Evolutionary conservation across 2,329 filamentous ascomycete species (phyloP).

Genomic region (Zymoseptoria ardabiliae): DNA sequence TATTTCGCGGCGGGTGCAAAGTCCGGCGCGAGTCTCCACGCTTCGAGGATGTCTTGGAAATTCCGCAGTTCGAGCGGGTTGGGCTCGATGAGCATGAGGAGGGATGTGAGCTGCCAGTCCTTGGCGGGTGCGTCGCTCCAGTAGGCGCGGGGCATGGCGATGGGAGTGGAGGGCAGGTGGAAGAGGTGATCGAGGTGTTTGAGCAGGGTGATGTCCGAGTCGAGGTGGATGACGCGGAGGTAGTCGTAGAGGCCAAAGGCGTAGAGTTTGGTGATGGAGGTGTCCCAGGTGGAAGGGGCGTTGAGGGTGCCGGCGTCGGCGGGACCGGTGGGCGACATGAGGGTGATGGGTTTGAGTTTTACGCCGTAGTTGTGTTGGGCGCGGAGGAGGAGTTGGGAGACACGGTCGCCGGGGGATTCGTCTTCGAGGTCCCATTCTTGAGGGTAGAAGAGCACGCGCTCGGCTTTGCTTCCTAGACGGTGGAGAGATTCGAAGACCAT

Average conservation of each 20-base stretch:
- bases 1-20: constrained; percentile 20
- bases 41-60: constrained; percentile 31
- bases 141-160: constrained; percentile 66
- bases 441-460: constrained; percentile 41
- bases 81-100: constrained; percentile 57
- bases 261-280: constrained; percentile 57
- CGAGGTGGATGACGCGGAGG: constrained; percentile 49
- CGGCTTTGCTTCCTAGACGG: constrained; percentile 37
- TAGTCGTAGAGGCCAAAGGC: constrained; percentile 63
- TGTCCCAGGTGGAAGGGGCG: constrained; percentile 45
- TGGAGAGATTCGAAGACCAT: constrained; percentile 40
- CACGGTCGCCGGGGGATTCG: constrained; percentile 31
- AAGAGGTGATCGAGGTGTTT: constrained; percentile 65
- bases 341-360: constrained; percentile 41
- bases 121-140: constrained; percentile 50
- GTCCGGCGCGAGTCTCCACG: constrained; percentile 38
- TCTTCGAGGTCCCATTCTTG: constrained; percentile 29
- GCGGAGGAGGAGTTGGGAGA: constrained; percentile 23
- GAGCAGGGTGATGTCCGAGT: constrained; percentile 59
- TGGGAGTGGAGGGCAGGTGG: constrained; percentile 48
- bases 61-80: constrained; percentile 45
- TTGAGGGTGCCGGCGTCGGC: constrained; percentile 27
- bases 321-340: constrained; percentile 29
- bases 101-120: constrained; percentile 48
- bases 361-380: constrained; percentile 46